Conservation (phyloP, 179 eudicot species). For the Heliamphora pulchella region DNA sequence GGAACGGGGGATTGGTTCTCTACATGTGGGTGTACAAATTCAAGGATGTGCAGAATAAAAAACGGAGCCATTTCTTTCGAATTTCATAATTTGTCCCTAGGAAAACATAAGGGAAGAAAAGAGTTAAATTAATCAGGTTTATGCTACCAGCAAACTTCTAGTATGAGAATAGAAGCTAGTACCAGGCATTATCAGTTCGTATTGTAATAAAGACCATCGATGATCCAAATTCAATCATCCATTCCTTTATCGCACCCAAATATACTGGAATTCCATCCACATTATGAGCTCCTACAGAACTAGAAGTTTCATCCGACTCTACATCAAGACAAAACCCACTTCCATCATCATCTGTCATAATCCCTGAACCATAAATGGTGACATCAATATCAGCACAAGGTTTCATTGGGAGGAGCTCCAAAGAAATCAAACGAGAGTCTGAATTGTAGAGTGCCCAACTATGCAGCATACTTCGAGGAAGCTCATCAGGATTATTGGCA, state of each 20-base stretch:
- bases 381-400: constrained; percentile 94
- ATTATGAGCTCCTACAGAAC: constrained; percentile 38
- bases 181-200: constrained; percentile 96
- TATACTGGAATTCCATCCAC: constrained; percentile 75
- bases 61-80: neutral
- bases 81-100: neutral
- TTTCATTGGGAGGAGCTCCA: constrained; percentile 96
- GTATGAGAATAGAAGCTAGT: constrained; percentile 19
- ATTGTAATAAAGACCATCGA: constrained; percentile 84
- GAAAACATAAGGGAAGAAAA: neutral
- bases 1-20: neutral
- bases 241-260: constrained; percentile 91
- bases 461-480: constrained; percentile 90
- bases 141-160: constrained; percentile 3
- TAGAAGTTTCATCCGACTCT: constrained; percentile 46
- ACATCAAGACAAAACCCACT: constrained; percentile 73
- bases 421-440: constrained; percentile 74
- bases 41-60: neutral
- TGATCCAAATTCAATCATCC: constrained; percentile 95
- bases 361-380: constrained; percentile 84
- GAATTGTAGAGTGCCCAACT: constrained; percentile 95
- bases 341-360: constrained; percentile 79
- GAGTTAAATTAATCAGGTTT: neutral
- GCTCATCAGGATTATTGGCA: constrained; percentile 47
- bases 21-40: neutral